Base-by-base conservation (phyloP, 2,329 filamentous ascomycete species). In the Erysiphe pulchra region DNA sequence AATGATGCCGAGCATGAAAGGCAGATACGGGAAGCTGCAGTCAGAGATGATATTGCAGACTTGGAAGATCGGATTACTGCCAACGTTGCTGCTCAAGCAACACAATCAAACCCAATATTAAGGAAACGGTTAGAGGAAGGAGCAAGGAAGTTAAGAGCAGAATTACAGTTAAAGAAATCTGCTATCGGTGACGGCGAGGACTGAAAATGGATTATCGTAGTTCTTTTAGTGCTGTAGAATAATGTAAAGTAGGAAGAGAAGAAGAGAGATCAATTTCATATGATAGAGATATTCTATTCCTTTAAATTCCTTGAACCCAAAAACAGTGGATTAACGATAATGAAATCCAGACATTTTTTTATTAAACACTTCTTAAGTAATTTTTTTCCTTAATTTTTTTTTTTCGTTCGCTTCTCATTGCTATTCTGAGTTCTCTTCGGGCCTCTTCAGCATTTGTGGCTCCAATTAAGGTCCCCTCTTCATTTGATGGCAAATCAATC, bases 341-440 rank as follows among this genome's bases (percentile, higher is more conserved):
- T 28, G 24, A 28, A 28, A 28, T 28, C 24, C 24, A 28, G 8
- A 28, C 7, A 6, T 28, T 6, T 28, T 28, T 5, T 28, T 37
- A 36, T 44, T 50, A 58, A 79, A 86, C 83, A 39, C 75, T 73
- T 70, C 79, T 81, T 62, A 90, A 71, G 69, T 85, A 90, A 64
- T 90, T 90, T 58, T 63, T 64, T 67, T 90, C 82, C 73, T 86
- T 87, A 57, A 90, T 90, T 62, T 69, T 72, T 48, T 71, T 72
- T 62, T 77, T 73, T 58, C 81, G 68, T 65, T 84, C 79, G 59
- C 71, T 71, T 56, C 81, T 71, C 79, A 85, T 76, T 32, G 75
- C 75, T 62, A 68, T 71, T 52, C 68, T 78, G 55, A 86, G 64
- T 54, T 76, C 73, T 50, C 69, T 66, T 57, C 80, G 67, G 57